These are phyloP conservation scores for Tetraselmis striata DNA, from an alignment of 139 green algal species.

Conservation along the genomic window DNA sequence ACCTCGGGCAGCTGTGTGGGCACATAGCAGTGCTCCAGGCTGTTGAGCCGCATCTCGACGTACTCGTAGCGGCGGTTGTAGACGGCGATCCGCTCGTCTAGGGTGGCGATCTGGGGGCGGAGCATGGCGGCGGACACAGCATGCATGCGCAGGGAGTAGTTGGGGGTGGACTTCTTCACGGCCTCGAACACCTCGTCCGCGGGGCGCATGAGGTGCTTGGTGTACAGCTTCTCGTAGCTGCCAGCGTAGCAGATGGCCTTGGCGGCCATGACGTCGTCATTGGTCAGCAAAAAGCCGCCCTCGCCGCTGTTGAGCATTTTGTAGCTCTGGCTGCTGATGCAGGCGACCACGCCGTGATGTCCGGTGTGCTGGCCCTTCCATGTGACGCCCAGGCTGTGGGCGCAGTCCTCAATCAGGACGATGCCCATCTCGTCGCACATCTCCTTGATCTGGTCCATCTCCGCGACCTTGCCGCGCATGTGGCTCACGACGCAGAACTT, in stretches of 20 bases:
- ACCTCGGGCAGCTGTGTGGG: constrained; percentile 16
- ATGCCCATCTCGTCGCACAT: constrained; percentile 26
- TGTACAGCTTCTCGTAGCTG: constrained; percentile 33
- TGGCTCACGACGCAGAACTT: constrained; percentile 29
- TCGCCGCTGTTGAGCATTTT: constrained; percentile 37
- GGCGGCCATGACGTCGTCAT: constrained; percentile 30
- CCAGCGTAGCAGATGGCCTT: constrained; percentile 19
- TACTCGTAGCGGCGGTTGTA: constrained; percentile 18
- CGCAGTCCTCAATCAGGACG: constrained; percentile 30
- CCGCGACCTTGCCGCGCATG: constrained; percentile 34
- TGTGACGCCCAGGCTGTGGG: constrained; percentile 23
- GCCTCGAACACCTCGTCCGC: constrained; percentile 32
- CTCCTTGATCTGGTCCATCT: constrained; percentile 24
- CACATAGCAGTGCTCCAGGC: constrained; percentile 2
- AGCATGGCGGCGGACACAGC: constrained; percentile 25
- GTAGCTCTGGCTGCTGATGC: constrained; percentile 26
- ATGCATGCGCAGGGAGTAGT: constrained; percentile 33
- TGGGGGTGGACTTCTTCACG: constrained; percentile 21
- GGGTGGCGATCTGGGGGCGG: constrained; percentile 21
- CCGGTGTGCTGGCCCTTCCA: constrained; percentile 27
- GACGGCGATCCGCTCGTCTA: constrained; percentile 8
- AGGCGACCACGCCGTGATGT: constrained; percentile 20
- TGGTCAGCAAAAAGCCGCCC: constrained; percentile 27
- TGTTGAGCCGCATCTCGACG: constrained; percentile 2
- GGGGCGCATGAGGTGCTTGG: constrained; percentile 17